Evolutionary conservation across 1,284 basidiomycete species (phyloP), one percentile per base, ranked within the genome.

Genomic region (Calocybe gambosa): DNA sequence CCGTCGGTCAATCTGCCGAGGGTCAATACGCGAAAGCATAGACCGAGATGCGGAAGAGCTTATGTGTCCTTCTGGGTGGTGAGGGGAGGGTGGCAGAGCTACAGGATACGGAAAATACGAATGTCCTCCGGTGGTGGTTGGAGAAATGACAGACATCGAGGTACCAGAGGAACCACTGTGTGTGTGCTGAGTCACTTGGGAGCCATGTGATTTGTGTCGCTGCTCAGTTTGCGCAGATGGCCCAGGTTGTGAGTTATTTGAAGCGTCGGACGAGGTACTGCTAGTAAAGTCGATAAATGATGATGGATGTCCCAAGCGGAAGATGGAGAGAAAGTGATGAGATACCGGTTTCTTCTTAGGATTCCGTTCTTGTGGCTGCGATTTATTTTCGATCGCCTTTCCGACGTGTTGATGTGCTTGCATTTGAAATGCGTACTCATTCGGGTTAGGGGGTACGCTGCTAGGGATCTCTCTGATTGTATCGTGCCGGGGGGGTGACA

Each of bases 211-310:
- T 31, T 55, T 55, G 18, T 31, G 41, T 8, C 21, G 21, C 21
- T 40, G 42, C 19, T 29, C 9, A 21, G 44, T 49, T 36, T 46
- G 38, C 36, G 51, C 40, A 1, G 58, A 58, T 12, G 55, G 47
- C 1, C 43, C 54, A 3, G 74, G 71, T 4, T 66, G 63, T 21
- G 61, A 65, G 18, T 61, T 58, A 16, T 66, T 47, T 18, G 75
- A 77, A 9, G 59, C 65, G 31, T 67, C 68, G 1, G 77, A 75
- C 2, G 78, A 77, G 23, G 64, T 58, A 7, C 63, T 29, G 13
- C 28, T 29, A 13, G 28, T 66, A 45, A 83, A 70, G 57, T 83
- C 82, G 18, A 84, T 67, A 64, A 83, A 84, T 0, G 81, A 83
- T 38, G 68, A 63, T 25, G 63, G 46, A 10, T 45, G 33, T 39